Evolutionary conservation across 2,329 filamentous ascomycete genomes (phyloP), one percentile per base, ranked within the genome.

Genomic region (Fusarium sp.): DNA sequence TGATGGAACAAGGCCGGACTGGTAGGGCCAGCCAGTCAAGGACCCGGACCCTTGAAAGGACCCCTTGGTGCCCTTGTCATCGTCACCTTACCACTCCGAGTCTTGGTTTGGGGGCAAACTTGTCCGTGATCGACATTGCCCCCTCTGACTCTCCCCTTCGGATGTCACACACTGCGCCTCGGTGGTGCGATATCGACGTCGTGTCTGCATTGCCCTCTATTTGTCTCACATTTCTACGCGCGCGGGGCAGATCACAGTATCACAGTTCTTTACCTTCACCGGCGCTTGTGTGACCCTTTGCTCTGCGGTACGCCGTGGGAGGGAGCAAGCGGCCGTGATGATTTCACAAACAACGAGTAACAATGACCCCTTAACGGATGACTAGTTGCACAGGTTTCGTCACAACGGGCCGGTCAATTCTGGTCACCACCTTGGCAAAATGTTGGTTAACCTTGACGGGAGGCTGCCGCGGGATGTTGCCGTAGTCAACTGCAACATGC

Each of bases 151-250:
- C 42, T 62, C 36, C 49, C 33, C 35, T 63, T 59, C 42, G 40
- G 33, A 66, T 69, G 62, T 44, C 71, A 74, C 56, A 65, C 49
- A n/a, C 46, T 44, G 51, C n/a, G 58, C 60, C 36, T 53, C 36
- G 35, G 40, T 75, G 63, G 69, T 73, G 66, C 72, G 56, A 73
- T 74, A 24, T 73, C 57, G 60, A 68, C 49, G 69, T 58, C 61
- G 59, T 35, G 55, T 42, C 27, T 42, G 58, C 56, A 58, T 69
- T 59, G 10, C 22, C 40, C 24, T 57, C n/a, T 36, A 17, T 44
- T 51, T 51, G 16, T 59, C 27, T 49, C 42, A 59, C 38, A 58
- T 55, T 65, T 33, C n/a, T 63, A 56, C 27, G 46, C 35, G 40
- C 40, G 44, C 59, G 35, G 44, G 44, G 27, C 42, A 56, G 51